Base-by-base conservation (phyloP, 257 asterid genomes). In the Salvia hispanica region DNA sequence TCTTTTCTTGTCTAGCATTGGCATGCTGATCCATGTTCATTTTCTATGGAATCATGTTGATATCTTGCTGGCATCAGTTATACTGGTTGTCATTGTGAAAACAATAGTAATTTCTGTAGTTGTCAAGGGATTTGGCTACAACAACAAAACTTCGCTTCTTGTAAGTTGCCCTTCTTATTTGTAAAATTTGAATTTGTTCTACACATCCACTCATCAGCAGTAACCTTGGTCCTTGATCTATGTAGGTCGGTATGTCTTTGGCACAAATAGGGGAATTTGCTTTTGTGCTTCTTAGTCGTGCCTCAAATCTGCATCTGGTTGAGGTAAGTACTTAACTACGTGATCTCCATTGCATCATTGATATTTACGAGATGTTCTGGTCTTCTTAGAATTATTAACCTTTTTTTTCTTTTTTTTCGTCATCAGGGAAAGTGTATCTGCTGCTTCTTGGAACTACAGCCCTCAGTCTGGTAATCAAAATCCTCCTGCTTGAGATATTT, bases 251-350 rank as follows among this genome's bases (percentile, higher is more conserved):
- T 18, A 88, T 94, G 97, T 94, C 97, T 64, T 78, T 94, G 81
- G 99, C 99, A 33, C 99, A 94, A 80, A 94, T 94, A 62, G 99
- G 97, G 72, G 99, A 94, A 83, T 94, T 91, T 70, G 96, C 99
- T 60, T 94, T 94, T 82, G 99, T 94, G 33, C 79, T 94, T 43
- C 96, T 94, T 66, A 94, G 99, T 72, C 99, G 99, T 58, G 99
- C 99, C 74, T 94, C 97, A 66, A 94, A 94, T 80, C 89, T 94
- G 78, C 97, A 91, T 82, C 96, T 94, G 60, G 99, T 94, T 77
- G 96, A 91, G 97, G 99, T 94, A 82, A 71, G 62, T 80, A 70
- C 75, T 66, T 18, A 18, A 15, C 21, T 39, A 43, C 44, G 57
- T 45, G 14, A 12, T 40, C 58, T 18, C 50, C 40, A n/a, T n/a